Evolutionary conservation across 768 basidiomycete species (phyloP).

Genomic region (Artomyces pyxidatus): DNA sequence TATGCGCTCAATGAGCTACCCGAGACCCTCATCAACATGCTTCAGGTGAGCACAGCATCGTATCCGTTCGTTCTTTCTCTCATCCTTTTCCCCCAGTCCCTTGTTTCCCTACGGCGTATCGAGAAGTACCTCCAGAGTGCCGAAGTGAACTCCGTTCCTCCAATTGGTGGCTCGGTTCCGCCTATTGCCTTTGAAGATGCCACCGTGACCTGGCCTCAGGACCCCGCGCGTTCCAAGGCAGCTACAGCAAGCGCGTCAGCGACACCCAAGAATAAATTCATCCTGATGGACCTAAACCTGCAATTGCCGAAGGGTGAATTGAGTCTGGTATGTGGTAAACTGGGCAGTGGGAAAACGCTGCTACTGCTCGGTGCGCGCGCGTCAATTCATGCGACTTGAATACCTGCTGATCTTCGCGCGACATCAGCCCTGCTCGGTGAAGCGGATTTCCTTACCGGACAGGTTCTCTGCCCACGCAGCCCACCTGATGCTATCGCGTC

Average conservation of each 20-base stretch:
- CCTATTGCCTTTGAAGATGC: slow-evolving; percentile 73
- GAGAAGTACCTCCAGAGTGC: slow-evolving; percentile 77
- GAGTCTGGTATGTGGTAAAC: slow-evolving; percentile 82
- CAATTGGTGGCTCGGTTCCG: slow-evolving; percentile 46
- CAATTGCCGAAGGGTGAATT: slow-evolving; percentile 75
- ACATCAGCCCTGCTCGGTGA: slow-evolving; percentile 80
- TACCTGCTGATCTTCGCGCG: slow-evolving; percentile 9
- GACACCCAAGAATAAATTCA: slow-evolving; percentile 74
- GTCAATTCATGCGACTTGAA: not conserved
- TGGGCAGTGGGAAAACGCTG: slow-evolving; percentile 88
- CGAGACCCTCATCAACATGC: slow-evolving; percentile 83
- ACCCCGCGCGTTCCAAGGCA: slow-evolving; percentile 43
- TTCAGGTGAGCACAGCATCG: slow-evolving; percentile 50
- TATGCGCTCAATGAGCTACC: slow-evolving; percentile 84
- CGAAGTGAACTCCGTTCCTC: slow-evolving; percentile 60
- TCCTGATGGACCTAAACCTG: slow-evolving; percentile 69
- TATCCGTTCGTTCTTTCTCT: not conserved
- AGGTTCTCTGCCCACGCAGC: slow-evolving; percentile 76
- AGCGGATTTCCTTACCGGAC: slow-evolving; percentile 76
- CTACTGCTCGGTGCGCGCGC: slow-evolving; percentile 51
- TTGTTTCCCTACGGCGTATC: slow-evolving; percentile 83
- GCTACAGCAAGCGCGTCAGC: slow-evolving; percentile 45
- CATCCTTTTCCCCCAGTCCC: slow-evolving; percentile 35
- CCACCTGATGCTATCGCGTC: slow-evolving; percentile 69
- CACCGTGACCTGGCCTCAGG: slow-evolving; percentile 86